Percentiles rank a stretch among this genome's conserved stretches.
Evolutionary conservation across 2,329 filamentous ascomycete species (phyloP).

Genomic region (Neurospora crassa): DNA sequence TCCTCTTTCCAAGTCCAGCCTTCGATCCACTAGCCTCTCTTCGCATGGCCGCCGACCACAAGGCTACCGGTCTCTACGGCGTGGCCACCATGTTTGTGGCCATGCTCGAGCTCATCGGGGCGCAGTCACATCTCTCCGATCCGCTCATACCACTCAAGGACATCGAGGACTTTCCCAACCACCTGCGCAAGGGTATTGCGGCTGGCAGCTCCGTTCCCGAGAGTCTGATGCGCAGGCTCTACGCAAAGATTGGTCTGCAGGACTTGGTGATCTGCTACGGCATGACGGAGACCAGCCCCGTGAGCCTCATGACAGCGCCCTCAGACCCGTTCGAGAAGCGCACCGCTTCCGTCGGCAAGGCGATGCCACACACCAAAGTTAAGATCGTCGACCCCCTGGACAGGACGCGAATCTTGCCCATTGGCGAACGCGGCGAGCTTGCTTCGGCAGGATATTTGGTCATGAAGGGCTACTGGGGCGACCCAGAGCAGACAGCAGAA

Average conservation of each 20-base stretch:
- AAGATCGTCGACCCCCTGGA: constrained; percentile 69
- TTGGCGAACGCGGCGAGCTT: constrained; percentile 67
- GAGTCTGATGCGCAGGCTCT: constrained; percentile 68
- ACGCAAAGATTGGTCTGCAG: constrained; percentile 62
- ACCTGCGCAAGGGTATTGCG: constrained; percentile 79
- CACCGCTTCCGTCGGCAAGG: constrained; percentile 65
- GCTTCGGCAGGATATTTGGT: constrained; percentile 76
- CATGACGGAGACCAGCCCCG: constrained; percentile 84
- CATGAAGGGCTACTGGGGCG: constrained; percentile 87
- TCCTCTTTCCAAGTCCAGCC: constrained; percentile 78
- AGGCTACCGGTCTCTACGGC: constrained; percentile 64
- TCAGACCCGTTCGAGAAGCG: constrained; percentile 64
- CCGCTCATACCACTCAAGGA: constrained; percentile 10
- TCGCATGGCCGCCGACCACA: constrained; percentile 40
- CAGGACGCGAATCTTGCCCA: constrained; percentile 45
- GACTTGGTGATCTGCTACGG: constrained; percentile 92
- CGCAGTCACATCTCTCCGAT: constrained; percentile 22
- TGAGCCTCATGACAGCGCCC: constrained; percentile 73
- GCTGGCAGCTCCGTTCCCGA: constrained; percentile 80
- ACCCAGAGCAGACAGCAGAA: constrained; percentile 57
- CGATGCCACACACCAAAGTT: constrained; percentile 69
- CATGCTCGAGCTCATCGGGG: constrained; percentile 66
- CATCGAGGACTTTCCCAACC: constrained; percentile 19
- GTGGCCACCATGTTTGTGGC: constrained; percentile 94
- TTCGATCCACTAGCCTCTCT: constrained; percentile 74